A percentile compares a stretch with the other conserved stretches of the same genome.
phyloP scores from a whole-genome alignment of 371 early-diverging fungal genomes.

The Mucor lusitanicus region DNA sequence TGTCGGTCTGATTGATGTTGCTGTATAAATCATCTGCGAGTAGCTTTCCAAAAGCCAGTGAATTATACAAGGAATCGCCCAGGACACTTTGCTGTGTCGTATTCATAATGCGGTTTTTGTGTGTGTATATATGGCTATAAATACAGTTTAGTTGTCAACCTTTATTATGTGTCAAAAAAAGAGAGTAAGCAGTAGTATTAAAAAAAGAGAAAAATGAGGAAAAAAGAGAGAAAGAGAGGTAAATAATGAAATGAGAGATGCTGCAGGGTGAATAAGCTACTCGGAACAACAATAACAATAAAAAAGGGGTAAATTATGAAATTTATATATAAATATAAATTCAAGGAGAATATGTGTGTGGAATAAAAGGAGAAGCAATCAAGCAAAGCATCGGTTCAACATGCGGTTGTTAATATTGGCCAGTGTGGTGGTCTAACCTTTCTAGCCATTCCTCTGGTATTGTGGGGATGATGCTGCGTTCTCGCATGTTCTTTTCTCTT shows the following conservation, averaged over 20 bases:
- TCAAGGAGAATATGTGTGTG: neutral
- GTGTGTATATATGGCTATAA: neutral
- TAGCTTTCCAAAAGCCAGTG: slow-evolving; percentile 36
- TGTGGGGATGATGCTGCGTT: slow-evolving; percentile 38
- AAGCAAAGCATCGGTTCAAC: neutral
- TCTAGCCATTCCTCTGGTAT: slow-evolving; percentile 57
- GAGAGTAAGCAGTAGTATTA: too few species aligned
- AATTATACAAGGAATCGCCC: slow-evolving; percentile 3
- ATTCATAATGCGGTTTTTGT: neutral
- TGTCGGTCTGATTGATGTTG: slow-evolving; percentile 41
- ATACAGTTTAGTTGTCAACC: neutral
- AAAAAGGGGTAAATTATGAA: neutral
- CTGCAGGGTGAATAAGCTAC: slow-evolving; percentile 6
- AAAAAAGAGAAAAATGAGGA: neutral
- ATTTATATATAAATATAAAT: neutral
- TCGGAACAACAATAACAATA: neutral
- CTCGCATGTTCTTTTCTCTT: slow-evolving; percentile 27
- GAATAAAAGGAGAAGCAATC: neutral
- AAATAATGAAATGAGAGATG: slow-evolving; percentile 4
- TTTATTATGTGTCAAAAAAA: too few species aligned
- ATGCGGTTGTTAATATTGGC: neutral
- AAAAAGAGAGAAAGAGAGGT: slow-evolving; percentile 1
- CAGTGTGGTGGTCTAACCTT: slow-evolving; percentile 32
- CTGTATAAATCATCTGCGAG: slow-evolving; percentile 34
- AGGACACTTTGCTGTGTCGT: slow-evolving; percentile 21